These are phyloP conservation scores for Pythium vanterpoolii DNA, from an alignment of 352 stramenopile species.

Conservation along the genomic window DNA sequence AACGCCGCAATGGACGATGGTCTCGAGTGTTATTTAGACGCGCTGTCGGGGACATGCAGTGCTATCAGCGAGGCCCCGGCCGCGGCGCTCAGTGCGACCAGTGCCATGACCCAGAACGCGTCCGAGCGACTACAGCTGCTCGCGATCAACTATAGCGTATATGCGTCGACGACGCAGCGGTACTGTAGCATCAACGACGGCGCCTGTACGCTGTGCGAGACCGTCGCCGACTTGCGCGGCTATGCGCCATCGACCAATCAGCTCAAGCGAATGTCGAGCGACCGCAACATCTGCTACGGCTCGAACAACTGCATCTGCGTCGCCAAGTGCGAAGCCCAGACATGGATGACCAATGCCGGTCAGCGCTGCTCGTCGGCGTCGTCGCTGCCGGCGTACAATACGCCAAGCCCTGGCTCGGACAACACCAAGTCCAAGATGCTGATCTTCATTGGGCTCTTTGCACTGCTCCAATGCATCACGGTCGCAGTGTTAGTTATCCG, in stretches of 20 bases:
- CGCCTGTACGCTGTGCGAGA: slow-evolving; percentile 20
- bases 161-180: slow-evolving; percentile 6
- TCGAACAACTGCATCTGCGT: slow-evolving; percentile 23
- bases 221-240: slow-evolving; percentile 14
- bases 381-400: slow-evolving; percentile 13
- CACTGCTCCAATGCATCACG: background rate
- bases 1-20: slow-evolving; percentile 4
- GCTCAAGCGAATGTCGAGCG: slow-evolving; percentile 20
- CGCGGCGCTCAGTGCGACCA: background rate
- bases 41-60: slow-evolving; percentile 6
- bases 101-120: background rate
- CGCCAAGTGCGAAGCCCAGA: slow-evolving; percentile 12
- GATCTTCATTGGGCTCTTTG: slow-evolving; percentile 13
- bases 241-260: slow-evolving; percentile 22
- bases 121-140: slow-evolving; percentile 7
- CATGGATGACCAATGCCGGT: slow-evolving; percentile 13
- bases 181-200: slow-evolving; percentile 21
- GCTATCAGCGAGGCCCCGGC: slow-evolving; percentile 11
- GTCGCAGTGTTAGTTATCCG: slow-evolving; percentile 4
- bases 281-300: slow-evolving; percentile 26
- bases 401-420: slow-evolving; percentile 12
- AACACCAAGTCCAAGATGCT: slow-evolving; percentile 22
- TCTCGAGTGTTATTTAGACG: slow-evolving; percentile 24
- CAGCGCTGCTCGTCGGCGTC: slow-evolving; percentile 11
- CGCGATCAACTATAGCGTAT: slow-evolving; percentile 6